Evolutionary conservation across 1,284 basidiomycete genomes (phyloP).

Genomic region (Rhodotorula glutinis): DNA sequence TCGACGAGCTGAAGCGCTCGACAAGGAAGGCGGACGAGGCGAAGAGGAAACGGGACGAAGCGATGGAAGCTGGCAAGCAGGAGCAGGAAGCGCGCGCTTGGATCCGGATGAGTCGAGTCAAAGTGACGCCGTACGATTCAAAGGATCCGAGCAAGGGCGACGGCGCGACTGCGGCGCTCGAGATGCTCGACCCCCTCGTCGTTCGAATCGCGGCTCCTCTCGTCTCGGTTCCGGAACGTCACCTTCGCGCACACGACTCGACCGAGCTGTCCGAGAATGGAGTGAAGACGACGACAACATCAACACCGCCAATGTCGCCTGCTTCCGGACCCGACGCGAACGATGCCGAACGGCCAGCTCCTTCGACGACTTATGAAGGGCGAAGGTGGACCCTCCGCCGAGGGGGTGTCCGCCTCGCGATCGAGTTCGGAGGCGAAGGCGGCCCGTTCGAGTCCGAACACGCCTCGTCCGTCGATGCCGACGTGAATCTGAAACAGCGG

Average conservation of each 20-base stretch:
- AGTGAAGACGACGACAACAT: too few relatives aligned
- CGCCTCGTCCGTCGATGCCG: too few relatives aligned
- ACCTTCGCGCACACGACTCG: background rate
- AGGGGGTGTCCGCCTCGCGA: background rate
- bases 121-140: background rate
- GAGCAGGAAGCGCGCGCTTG: conserved; percentile 1
- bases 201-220: conserved; percentile 1
- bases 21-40: too few relatives aligned
- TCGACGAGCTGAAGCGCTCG: too few relatives aligned
- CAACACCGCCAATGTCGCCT: background rate
- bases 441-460: background rate
- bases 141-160: background rate
- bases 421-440: conserved; percentile 8
- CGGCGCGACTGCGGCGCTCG: conserved; percentile 10
- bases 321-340: background rate
- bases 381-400: background rate
- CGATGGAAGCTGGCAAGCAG: background rate
- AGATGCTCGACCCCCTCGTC: conserved; percentile 16
- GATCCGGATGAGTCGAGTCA: background rate
- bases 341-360: background rate
- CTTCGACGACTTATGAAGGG: background rate
- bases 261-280: background rate
- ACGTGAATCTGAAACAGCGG: background rate
- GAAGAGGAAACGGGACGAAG: too few relatives aligned
- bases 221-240: background rate